Evolutionary conservation across 352 stramenopile species (phyloP).

Genomic region (Peronospora farinosa): DNA sequence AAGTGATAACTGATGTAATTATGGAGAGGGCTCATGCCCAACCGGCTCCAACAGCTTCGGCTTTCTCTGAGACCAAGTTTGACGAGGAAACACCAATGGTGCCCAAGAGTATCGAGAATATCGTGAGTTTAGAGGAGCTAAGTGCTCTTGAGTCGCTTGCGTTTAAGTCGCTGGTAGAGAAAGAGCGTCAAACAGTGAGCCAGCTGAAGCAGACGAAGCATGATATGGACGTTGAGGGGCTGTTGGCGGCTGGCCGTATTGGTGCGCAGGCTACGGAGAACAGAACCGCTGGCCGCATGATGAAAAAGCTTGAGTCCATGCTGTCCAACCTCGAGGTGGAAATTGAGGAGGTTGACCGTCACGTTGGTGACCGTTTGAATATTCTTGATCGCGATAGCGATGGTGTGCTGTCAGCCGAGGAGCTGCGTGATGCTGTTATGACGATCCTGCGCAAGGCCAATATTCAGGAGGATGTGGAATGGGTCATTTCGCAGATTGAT

Average conservation of each 20-base stretch:
- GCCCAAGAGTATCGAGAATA: slow-evolving; percentile 63
- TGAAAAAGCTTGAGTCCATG: slow-evolving; percentile 91
- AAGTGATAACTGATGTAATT: slow-evolving; percentile 32
- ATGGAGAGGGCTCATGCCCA: slow-evolving; percentile 27
- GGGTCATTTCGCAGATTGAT: slow-evolving; percentile 91
- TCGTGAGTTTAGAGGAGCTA: slow-evolving; percentile 76
- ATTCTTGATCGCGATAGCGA: slow-evolving; percentile 96
- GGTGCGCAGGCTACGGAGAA: slow-evolving; percentile 76
- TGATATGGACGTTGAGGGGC: slow-evolving; percentile 83
- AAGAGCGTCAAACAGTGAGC: slow-evolving; percentile 78
- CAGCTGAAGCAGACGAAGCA: slow-evolving; percentile 85
- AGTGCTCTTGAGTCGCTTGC: slow-evolving; percentile 77
- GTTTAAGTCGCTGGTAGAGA: slow-evolving; percentile 84
- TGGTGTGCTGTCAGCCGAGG: slow-evolving; percentile 91
- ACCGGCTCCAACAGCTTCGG: slow-evolving; percentile 2
- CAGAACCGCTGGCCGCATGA: slow-evolving; percentile 87
- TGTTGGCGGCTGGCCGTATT: slow-evolving; percentile 74
- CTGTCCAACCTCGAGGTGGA: slow-evolving; percentile 91
- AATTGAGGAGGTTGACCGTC: slow-evolving; percentile 91
- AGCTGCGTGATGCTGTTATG: slow-evolving; percentile 93
- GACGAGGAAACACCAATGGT: slow-evolving; percentile 21
- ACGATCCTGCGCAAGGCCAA: slow-evolving; percentile 91
- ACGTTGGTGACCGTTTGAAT: slow-evolving; percentile 97
- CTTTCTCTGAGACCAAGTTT: slow-evolving; percentile 12
- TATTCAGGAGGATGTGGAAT: slow-evolving; percentile 92